Evolutionary conservation across 1,284 basidiomycete genomes (phyloP), one percentile per base, ranked within the genome.

Genomic region (Athelia psychrophila): DNA sequence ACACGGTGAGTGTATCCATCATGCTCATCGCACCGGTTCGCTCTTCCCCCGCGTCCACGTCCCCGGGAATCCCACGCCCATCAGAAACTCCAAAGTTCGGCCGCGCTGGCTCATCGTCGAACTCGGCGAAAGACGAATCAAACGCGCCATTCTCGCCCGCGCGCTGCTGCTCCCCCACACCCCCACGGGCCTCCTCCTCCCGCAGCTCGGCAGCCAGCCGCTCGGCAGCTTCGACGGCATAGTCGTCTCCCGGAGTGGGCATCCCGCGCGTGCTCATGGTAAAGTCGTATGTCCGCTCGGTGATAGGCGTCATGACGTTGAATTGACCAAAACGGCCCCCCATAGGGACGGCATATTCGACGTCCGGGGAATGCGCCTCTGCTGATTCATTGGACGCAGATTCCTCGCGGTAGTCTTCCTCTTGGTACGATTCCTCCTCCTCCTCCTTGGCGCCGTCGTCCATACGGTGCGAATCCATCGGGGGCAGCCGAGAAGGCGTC

Each of bases 281-380:
- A 64, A 81, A 94, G 66, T 98, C 95, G 61, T 83, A 83, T 4
- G 95, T 97, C 36, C 94, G 79, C 69, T 98, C 95, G 3, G 91
- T 92, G 63, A 98, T 96, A 1, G 95, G 95, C 10, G 95, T 97
- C 91, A 98, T 93, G 51, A 92, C 83, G 60, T 91, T 86, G 70
- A 93, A 89, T 53, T 76, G 77, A 22, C 88, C 89, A 60, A 89
- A 85, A 46, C 89, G 81, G 12, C 87, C 84, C 22, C 87, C 86
- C 52, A 88, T 73, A 18, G 86, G 86, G 9, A 77, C 73, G 4
- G 72, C 74, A 53, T 71, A 72, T 15, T 62, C 61, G 13, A 60
- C 61, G 30, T 58, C 56, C 16, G 40, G 13, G 44, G 25, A 40
- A 9, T 32, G 22, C 38, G 60, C 61, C 12, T 54, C 61, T n/a